Evolutionary conservation across 257 asterid species (phyloP).

Genomic region (Nicotiana sylvestris): DNA sequence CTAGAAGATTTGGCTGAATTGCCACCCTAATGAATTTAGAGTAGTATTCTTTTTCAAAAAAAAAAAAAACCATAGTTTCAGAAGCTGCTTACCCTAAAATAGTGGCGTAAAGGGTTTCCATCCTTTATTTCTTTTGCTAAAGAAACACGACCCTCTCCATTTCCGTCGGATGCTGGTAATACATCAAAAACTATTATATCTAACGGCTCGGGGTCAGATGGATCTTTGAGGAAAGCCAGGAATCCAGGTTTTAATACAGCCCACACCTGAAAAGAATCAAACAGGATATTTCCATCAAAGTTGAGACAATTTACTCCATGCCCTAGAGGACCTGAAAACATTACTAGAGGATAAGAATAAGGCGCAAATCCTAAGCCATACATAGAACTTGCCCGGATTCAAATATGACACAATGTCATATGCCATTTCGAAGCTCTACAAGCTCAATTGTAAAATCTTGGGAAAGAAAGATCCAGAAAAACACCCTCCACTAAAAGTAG

Average conservation of each 20-base stretch:
- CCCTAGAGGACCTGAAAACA: neutral
- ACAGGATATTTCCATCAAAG: neutral
- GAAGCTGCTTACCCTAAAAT: constrained; percentile 67
- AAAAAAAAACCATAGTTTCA: constrained; percentile 1
- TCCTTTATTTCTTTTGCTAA: constrained; percentile 90
- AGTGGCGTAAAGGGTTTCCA: constrained; percentile 89
- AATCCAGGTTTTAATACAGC: constrained; percentile 96
- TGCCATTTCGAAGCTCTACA: neutral
- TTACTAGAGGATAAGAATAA: neutral
- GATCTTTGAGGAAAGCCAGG: constrained; percentile 90
- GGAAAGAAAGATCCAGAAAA: neutral
- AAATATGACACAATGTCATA: neutral
- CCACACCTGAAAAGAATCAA: constrained; percentile 70
- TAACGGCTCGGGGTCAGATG: constrained; percentile 71
- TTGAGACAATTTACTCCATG: neutral
- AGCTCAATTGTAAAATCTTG: neutral
- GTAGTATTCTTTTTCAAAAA: neutral
- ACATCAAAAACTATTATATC: constrained; percentile 94
- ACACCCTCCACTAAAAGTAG: neutral
- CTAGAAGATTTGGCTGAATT: neutral
- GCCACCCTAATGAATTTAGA: constrained; percentile 9
- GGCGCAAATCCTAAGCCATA: neutral
- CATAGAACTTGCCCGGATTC: neutral
- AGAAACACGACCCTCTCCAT: constrained; percentile 65
- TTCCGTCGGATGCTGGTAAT: constrained; percentile 79